phyloP scores from a whole-genome alignment of 805 yeast genomes.

The Metschnikowia hibisci region DNA sequence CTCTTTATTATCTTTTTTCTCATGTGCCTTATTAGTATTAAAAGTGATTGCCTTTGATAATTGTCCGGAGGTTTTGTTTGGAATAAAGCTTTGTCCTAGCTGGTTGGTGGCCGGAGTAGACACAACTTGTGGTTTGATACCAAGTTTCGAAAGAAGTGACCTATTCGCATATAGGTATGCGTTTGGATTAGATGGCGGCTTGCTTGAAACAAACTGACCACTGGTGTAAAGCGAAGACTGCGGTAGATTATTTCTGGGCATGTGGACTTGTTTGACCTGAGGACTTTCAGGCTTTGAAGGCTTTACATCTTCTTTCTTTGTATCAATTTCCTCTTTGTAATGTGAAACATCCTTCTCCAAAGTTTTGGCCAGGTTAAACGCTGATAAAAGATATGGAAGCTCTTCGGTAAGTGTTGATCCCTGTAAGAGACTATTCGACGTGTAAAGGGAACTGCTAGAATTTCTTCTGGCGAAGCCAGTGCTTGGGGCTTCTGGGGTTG shows the following conservation, averaged over 20 bases:
- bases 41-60: not conserved
- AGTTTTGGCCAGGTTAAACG: conserved; percentile 59
- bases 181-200: conserved; percentile 18
- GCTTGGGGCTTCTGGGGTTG: conserved; percentile 13
- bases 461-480: conserved; percentile 21
- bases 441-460: conserved; percentile 23
- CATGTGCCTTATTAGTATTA: conserved; percentile 1
- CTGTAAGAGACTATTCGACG: conserved; percentile 38
- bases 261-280: conserved; percentile 15
- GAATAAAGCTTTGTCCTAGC: conserved; percentile 7
- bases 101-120: conserved; percentile 25
- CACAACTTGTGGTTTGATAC: conserved; percentile 41
- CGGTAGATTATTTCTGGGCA: conserved; percentile 29
- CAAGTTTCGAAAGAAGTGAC: conserved; percentile 35
- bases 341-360: conserved; percentile 44
- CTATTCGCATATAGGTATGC: conserved; percentile 34
- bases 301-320: not conserved
- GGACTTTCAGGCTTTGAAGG: not conserved
- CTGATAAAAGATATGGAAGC: conserved; percentile 61
- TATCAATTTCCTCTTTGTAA: conserved; percentile 7
- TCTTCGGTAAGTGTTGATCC: conserved; percentile 59
- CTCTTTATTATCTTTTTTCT: conserved; percentile 12
- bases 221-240: conserved; percentile 32
- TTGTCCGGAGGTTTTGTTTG: conserved; percentile 2
- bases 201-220: conserved; percentile 25